Evolutionary conservation across 2,329 filamentous ascomycete genomes (phyloP).

Genomic region (Anisogramma anomala): DNA sequence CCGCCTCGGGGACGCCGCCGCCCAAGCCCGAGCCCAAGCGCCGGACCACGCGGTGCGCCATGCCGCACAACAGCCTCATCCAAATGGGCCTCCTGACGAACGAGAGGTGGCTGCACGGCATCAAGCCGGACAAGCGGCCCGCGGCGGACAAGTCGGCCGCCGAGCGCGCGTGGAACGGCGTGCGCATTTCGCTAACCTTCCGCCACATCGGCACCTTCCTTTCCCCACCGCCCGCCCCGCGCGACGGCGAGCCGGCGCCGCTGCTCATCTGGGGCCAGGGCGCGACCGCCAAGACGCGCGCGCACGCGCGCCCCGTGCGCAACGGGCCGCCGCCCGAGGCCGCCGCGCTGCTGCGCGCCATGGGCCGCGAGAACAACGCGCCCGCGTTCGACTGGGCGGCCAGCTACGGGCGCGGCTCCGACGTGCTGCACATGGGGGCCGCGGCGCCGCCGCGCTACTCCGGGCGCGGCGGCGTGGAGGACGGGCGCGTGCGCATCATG

Average conservation of each 20-base stretch:
- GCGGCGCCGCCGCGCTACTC: constrained; percentile 42
- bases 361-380: constrained; percentile 73
- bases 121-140: constrained; percentile 72
- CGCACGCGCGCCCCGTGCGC: constrained; percentile 49
- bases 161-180: constrained; percentile 62
- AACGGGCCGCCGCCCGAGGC: constrained; percentile 58
- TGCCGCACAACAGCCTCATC: constrained; percentile 85
- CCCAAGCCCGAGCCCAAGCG: too few species aligned
- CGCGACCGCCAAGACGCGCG: constrained; percentile 55
- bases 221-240: neutral
- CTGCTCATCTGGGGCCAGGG: constrained; percentile 84
- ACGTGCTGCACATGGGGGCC: constrained; percentile 59
- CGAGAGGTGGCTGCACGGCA: constrained; percentile 80
- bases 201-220: constrained; percentile 80
- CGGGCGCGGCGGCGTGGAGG: constrained; percentile 34
- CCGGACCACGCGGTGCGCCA: constrained; percentile 52
- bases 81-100: constrained; percentile 74
- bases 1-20: neutral
- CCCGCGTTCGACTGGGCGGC: constrained; percentile 62
- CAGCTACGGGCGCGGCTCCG: constrained; percentile 69
- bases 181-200: constrained; percentile 87
- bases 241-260: too few species aligned
- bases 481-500: constrained; percentile 39
- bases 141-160: constrained; percentile 52
- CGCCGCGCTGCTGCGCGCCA: constrained; percentile 60